A percentile compares a stretch with the other conserved stretches of the same genome.
phyloP scores from a whole-genome alignment of 306 rosid species.

The Myrica gale region DNA sequence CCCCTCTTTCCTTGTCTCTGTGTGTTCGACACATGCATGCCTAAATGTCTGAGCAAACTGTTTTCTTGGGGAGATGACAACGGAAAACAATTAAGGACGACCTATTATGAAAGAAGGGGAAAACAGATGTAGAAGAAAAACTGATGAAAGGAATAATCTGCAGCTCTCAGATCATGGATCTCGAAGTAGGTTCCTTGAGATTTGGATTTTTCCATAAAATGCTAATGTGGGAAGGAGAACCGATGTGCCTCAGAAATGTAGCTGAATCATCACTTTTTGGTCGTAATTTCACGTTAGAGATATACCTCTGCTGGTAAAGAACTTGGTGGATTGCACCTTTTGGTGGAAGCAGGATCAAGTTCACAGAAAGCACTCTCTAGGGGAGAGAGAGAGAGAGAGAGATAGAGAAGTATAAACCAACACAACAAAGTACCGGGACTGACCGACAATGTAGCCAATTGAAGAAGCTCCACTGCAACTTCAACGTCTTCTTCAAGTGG shows the following conservation, averaged over 20 bases:
- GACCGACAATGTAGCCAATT: not conserved
- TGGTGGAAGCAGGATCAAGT: not conserved
- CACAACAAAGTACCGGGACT: not conserved
- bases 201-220: constrained; percentile 30
- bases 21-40: not conserved
- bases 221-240: constrained; percentile 13
- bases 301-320: not conserved
- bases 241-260: constrained; percentile 7
- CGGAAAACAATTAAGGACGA: not conserved
- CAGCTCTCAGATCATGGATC: constrained; percentile 12
- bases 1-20: not conserved
- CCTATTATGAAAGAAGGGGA: no score
- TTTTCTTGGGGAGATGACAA: constrained; percentile 24
- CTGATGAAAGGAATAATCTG: not conserved
- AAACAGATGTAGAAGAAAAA: not conserved
- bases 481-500: not conserved
- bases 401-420: not conserved
- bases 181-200: constrained; percentile 36
- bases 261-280: constrained; percentile 15
- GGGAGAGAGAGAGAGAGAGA: not conserved
- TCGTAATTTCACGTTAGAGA: not conserved
- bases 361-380: not conserved
- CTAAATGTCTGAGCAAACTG: constrained; percentile 6
- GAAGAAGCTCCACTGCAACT: constrained; percentile 1
- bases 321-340: not conserved